Conservation (phyloP, 345 rosid genomes). For the Citrus sp. region DNA sequence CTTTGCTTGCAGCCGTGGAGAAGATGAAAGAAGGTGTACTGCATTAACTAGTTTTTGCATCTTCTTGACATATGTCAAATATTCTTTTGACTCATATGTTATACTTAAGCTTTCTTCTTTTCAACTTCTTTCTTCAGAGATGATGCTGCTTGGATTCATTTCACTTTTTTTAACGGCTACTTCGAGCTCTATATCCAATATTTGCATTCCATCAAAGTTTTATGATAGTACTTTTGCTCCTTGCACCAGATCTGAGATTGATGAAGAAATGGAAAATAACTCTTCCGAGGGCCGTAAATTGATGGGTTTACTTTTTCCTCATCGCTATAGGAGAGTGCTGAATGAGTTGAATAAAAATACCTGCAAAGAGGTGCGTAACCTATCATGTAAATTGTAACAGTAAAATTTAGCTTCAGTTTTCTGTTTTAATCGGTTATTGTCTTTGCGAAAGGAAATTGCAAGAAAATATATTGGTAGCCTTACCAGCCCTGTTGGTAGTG, state of each 20-base stretch:
- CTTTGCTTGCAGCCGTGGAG: constrained; percentile 78
- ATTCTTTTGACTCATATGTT: background rate
- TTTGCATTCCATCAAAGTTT: constrained; percentile 83
- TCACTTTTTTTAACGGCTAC: constrained; percentile 90
- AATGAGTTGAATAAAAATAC: constrained; percentile 39
- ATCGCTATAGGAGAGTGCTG: constrained; percentile 53
- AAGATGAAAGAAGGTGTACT: constrained; percentile 91
- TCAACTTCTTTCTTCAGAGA: constrained; percentile 46
- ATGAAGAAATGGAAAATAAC: constrained; percentile 41
- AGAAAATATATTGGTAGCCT: background rate
- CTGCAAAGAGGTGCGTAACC: constrained; percentile 65
- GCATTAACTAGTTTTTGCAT: background rate
- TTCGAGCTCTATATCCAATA: constrained; percentile 73
- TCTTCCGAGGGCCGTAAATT: constrained; percentile 48
- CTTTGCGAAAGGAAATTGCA: background rate
- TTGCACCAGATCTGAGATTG: constrained; percentile 61
- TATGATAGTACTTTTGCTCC: constrained; percentile 74
- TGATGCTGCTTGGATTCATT: constrained; percentile 98
- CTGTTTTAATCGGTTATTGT: background rate
- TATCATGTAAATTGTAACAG: background rate
- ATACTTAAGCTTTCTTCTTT: background rate
- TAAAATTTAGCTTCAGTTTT: constrained; percentile 4
- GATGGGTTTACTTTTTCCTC: constrained; percentile 26
- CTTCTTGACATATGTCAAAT: background rate
- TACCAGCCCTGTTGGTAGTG: background rate